A percentile compares a stretch with the other conserved stretches of the same genome.
Evolutionary conservation across 2,329 filamentous ascomycete species (phyloP).

Genomic region (Alternaria dauci): DNA sequence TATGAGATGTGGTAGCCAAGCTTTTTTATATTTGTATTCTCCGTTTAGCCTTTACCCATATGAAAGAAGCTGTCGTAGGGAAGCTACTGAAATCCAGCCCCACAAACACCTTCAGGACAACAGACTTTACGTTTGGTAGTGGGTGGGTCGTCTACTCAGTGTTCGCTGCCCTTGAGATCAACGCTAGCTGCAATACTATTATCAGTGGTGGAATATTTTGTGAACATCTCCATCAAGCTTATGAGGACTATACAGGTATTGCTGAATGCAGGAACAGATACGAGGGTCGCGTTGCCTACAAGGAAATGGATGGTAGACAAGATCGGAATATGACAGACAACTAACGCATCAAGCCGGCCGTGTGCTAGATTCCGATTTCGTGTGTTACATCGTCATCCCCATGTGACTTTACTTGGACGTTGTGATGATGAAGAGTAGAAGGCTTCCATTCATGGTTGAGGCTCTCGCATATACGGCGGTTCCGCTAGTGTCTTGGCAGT

Average conservation of each 20-base stretch:
- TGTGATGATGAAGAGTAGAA: not conserved
- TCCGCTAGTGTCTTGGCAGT: constrained; percentile 28
- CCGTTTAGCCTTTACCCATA: constrained; percentile 10
- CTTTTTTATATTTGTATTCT: not conserved
- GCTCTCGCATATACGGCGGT: not conserved
- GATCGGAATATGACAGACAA: not conserved
- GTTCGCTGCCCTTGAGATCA: not conserved
- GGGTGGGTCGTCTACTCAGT: not conserved
- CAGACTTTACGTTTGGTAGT: not conserved
- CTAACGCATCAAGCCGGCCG: not conserved
- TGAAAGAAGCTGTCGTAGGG: not conserved
- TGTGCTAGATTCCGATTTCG: not conserved
- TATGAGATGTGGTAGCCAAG: not conserved
- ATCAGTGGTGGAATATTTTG: not conserved
- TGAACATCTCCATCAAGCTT: not conserved
- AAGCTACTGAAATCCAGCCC: not conserved
- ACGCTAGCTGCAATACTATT: not conserved
- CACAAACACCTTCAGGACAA: not conserved
- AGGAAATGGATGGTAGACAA: not conserved
- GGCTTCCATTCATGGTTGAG: not conserved
- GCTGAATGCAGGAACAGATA: not conserved
- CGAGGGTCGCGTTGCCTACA: not conserved
- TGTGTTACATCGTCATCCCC: not conserved
- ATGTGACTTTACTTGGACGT: not conserved
- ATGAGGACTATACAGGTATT: not conserved